Evolutionary conservation across 2,329 filamentous ascomycete species (phyloP).

Genomic region (Calonectria pseudoturangicola): DNA sequence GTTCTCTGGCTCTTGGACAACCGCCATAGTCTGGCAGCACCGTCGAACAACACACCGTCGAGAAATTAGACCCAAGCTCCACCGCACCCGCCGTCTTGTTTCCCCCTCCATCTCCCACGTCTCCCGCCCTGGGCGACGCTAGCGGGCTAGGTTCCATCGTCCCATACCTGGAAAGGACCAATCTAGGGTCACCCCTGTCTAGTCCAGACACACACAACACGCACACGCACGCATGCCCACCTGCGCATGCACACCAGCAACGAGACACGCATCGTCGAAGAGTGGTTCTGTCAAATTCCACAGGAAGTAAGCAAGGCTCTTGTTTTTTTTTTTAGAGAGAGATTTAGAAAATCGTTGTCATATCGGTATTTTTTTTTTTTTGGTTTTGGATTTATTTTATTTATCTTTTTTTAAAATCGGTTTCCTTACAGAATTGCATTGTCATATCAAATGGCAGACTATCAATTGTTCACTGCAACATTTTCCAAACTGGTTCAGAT

Average conservation of each 20-base stretch:
- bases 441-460: neutral
- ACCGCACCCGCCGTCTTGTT: conserved; percentile 40
- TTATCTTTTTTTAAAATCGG: no score
- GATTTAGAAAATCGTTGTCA: no score
- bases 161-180: conserved; percentile 48
- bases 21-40: conserved; percentile 16
- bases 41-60: conserved; percentile 35
- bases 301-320: neutral
- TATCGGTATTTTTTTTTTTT: neutral
- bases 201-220: conserved; percentile 47
- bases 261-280: conserved; percentile 19
- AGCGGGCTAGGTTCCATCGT: conserved; percentile 32
- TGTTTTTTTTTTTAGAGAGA: neutral
- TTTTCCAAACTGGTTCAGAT: conserved; percentile 6
- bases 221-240: conserved; percentile 34
- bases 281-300: conserved; percentile 21
- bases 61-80: conserved; percentile 40
- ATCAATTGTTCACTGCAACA: neutral
- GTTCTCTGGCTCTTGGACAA: conserved; percentile 7
- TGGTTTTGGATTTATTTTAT: neutral
- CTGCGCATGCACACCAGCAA: conserved; percentile 23
- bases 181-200: conserved; percentile 56
- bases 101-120: conserved; percentile 39
- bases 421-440: neutral
- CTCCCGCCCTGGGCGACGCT: conserved; percentile 34